Evolutionary conservation across 192 early-diverging fungal species (phyloP), one percentile per base, ranked within the genome.

Genomic region (Phlyctochytrium bullatum): DNA sequence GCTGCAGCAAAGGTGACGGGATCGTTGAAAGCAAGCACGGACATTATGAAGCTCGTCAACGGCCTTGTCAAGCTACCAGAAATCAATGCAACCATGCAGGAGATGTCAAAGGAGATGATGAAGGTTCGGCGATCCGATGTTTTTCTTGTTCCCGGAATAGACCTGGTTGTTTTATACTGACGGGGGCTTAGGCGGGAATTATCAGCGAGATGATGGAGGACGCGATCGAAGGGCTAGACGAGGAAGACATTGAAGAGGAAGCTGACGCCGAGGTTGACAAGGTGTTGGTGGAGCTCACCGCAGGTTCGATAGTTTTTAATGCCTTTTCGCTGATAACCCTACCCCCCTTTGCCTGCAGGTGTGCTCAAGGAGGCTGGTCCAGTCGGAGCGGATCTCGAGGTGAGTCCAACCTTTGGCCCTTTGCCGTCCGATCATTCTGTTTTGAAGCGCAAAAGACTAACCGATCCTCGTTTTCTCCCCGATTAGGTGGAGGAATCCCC

Each of bases 201-300:
- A 95, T 98, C 60, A 89, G 92, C 72, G 97, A 98, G 74, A 97
- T 97, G 93, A 85, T 96, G 52, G 82, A 89, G 61, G 95, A 97
- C 71, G 86, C 90, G 58, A 83, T 98, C 67, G 94, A 95, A 35
- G 79, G 77, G 57, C 72, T 89, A 65, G 94, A 97, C 50, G 95
- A 96, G 36, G 92, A 91, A 0, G 94, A 90, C 27, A 64, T 96
- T 36, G 96, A 98, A 65, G 94, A 94, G 52, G 97, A 95, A 58
- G 95, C 94, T 0, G 92, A 96, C 50, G 89, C 88, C 24, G 94
- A 98, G 80, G 93, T 97, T 2, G 90, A 95, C 73, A 93, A 88
- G 53, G 87, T 98, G 6, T 75, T 98, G 53, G 91, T 88, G 31
- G 86, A 95, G 74, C 76, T 97, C 59, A 97, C 95, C 35, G 86